phyloP scores from a whole-genome alignment of 305 asterid genomes.

The Solanum hybrid region DNA sequence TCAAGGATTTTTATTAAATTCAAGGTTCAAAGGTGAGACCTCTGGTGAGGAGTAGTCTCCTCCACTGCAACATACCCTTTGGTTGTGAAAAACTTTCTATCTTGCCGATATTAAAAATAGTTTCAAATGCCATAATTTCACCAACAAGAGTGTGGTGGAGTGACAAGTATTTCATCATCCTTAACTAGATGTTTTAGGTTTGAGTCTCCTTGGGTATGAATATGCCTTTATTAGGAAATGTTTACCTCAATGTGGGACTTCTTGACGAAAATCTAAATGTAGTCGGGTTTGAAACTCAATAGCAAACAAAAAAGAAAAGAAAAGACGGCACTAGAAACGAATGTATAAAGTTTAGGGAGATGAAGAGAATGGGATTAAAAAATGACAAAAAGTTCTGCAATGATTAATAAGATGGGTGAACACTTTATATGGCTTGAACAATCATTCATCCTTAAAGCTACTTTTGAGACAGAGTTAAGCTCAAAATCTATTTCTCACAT shows the following conservation, averaged over 20 bases:
- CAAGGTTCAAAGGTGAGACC: neutral
- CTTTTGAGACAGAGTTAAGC: too few relatives aligned
- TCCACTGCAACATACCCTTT: neutral
- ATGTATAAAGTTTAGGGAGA: neutral
- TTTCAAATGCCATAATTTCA: neutral
- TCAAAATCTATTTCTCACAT: neutral
- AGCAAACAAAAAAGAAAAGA: neutral
- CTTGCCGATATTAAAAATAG: neutral
- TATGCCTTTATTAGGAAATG: too few relatives aligned
- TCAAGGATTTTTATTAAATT: too few relatives aligned
- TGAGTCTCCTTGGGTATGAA: neutral
- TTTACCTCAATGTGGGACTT: too few relatives aligned
- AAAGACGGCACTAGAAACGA: neutral
- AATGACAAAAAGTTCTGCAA: neutral
- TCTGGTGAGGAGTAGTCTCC: neutral
- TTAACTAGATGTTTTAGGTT: neutral
- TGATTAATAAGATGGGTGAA: neutral
- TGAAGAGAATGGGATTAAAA: neutral
- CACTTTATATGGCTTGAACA: neutral
- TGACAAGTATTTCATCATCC: neutral
- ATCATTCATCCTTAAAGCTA: neutral
- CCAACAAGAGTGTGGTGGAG: neutral
- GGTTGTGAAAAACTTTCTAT: neutral
- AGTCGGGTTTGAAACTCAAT: neutral
- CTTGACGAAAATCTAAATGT: neutral